A percentile compares a stretch with the other conserved stretches of the same genome.
These are phyloP conservation scores for Tulasnella sp. DNA, from an alignment of 768 basidiomycete genomes.

Conservation along the genomic window DNA sequence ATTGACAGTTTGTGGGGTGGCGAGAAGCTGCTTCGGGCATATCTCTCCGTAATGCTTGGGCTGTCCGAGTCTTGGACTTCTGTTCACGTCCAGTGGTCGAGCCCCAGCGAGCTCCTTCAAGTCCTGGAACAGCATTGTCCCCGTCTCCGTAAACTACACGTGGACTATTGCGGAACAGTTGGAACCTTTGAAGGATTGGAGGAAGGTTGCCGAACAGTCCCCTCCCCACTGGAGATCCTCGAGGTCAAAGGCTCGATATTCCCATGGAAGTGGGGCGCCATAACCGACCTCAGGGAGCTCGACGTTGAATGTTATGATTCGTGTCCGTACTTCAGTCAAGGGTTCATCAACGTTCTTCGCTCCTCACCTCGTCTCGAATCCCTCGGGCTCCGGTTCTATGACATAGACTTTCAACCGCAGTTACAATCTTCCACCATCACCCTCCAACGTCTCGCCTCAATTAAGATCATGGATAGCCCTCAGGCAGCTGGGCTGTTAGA, in stretches of 20 bases:
- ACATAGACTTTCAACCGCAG: neutral
- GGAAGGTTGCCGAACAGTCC: neutral
- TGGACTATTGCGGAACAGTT: neutral
- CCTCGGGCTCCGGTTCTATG: neutral
- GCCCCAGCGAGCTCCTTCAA: neutral
- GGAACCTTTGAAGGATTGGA: neutral
- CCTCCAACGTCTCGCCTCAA: neutral
- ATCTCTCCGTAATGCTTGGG: too few relatives aligned
- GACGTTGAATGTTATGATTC: neutral
- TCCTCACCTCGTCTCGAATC: neutral
- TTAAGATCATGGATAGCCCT: neutral
- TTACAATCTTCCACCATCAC: neutral
- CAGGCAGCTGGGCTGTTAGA: neutral
- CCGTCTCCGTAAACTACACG: neutral
- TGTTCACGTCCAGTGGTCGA: neutral
- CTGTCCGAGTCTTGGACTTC: neutral
- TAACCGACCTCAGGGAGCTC: neutral
- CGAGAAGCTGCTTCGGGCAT: too few relatives aligned
- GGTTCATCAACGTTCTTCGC: neutral
- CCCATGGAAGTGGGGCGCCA: neutral
- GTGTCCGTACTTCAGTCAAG: neutral
- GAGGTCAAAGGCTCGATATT: neutral
- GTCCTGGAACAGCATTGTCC: neutral
- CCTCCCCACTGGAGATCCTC: neutral
- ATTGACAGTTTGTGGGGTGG: too few relatives aligned